Evolutionary conservation across 78 protist genomes (phyloP).

Genomic region (Diacronema lutheri): DNA sequence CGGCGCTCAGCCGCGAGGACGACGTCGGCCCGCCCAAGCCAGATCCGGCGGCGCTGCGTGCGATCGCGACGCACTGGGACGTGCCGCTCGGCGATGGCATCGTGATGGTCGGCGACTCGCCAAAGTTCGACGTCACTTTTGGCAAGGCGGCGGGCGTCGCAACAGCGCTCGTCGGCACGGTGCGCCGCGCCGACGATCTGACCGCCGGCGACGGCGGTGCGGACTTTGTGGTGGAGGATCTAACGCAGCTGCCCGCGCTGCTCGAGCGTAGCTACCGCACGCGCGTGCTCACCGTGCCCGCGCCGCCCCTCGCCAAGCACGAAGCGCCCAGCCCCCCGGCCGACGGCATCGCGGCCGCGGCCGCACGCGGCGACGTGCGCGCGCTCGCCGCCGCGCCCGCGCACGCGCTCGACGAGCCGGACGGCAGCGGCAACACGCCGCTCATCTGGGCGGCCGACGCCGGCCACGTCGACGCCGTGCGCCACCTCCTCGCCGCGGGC

Average conservation of each 20-base stretch:
- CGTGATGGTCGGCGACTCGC: slow-evolving; percentile 15
- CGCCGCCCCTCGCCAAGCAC: not conserved
- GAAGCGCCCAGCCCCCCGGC: not conserved
- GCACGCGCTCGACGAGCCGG: not conserved
- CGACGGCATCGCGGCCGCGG: not conserved
- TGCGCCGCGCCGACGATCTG: too few species aligned
- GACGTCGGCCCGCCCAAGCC: not conserved
- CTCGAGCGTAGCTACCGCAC: not conserved
- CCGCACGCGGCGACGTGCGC: not conserved
- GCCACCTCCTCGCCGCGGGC: not conserved
- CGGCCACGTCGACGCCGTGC: not conserved
- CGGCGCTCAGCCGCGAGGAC: not conserved
- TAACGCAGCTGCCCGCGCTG: not conserved
- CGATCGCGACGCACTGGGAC: not conserved
- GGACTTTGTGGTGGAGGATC: not conserved
- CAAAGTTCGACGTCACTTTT: not conserved
- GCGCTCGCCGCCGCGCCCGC: not conserved
- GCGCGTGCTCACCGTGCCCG: too few species aligned
- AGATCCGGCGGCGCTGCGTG: not conserved
- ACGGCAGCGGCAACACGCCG: not conserved
- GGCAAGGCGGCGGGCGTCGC: not conserved
- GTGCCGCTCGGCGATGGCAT: not conserved
- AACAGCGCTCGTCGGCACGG: not conserved
- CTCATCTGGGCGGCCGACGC: slow-evolving; percentile 28
- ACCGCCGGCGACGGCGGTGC: too few species aligned